Base-by-base conservation (phyloP, 2,329 filamentous ascomycete genomes). In the Colletotrichum sp. region DNA sequence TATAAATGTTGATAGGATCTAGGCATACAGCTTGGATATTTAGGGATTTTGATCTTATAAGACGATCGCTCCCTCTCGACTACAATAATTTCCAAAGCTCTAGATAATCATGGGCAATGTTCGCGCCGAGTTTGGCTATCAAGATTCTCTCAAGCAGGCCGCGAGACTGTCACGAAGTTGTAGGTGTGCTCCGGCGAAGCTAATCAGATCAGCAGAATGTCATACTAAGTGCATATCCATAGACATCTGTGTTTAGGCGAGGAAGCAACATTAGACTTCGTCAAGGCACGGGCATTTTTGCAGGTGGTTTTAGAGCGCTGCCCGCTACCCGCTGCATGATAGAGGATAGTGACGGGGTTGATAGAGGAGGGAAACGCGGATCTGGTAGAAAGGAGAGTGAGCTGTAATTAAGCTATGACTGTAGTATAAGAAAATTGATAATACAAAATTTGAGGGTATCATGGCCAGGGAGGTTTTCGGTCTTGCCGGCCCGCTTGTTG, bases 211-310 rank as follows among this genome's bases (percentile, higher is more conserved):
- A 4, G 6, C 10, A 7, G 43, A 6, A 52, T 52, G 3, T 21
- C 43, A 2, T 7, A 4, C 10, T 7, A 52, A 52, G n/a, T 52
- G n/a, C 43, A 21, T 21, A 52, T 3, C 6, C n/a, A 52, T 21
- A 21, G 3, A 13, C n/a, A 7, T 52, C 0, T 21, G 10, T 13
- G n/a, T 7, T 21, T 1, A 21, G 12, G n/a, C 3, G 43, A 7
- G n/a, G n/a, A 21, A 52, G 3, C 3, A 2, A 7, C 4, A 0
- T 13, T 10, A 52, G n/a, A 21, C n/a, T 52, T 21, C 18, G 6
- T 52, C 6, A 21, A 21, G 1, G 10, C 43, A 13, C 3, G 43
- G n/a, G 10, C 10, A 7, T 4, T 13, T 52, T 21, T 13, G 43
- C 43, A 52, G 6, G 6, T 52, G 6, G 4, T 3, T 21, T 13